Evolutionary conservation across 2,329 filamentous ascomycete species (phyloP), one percentile per base, ranked within the genome.

Genomic region (Xylariaceae sp.): DNA sequence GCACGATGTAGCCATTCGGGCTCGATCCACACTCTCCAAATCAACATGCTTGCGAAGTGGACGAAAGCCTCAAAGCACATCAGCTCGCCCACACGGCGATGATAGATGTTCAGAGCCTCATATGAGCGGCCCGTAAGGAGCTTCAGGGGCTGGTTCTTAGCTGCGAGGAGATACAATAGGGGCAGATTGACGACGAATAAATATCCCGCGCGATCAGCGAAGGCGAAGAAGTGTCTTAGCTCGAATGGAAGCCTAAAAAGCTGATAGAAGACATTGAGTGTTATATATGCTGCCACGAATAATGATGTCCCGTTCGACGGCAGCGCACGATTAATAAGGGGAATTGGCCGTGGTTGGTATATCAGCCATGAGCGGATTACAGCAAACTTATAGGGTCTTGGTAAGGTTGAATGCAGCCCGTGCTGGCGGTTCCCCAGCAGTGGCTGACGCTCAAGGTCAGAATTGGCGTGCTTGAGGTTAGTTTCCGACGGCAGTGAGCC

Each of bases 111-210:
- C 35, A 88, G 73, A 4, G 81, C 78, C 67, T 88, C 85, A 63
- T 88, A 88, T 0, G 84, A 87, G 57, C 80, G 79, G 3, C 85
- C 84, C 0, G 84, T 87, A 15, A 88, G 71, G 2, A 76, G 61
- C 53, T 81, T 81, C 27, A 88, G 64, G 0, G 85, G 85, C 57
- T 87, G 84, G 54, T 84, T 88, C 67, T 88, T 89, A 26, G 86
- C 85, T 2, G 82, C 79, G 3, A 88, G 74, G 4, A 88, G 72
- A 65, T 88, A 88, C 3, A 88, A 73, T 3, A 79, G 66, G 0
- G 77, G 77, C 1, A 80, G 68, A 60, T 80, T 79, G 63, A 73
- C 75, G 44, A 77, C 67, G 60, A 80, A 79, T 18, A 85, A 64
- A 35, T 80, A 73, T 4, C 81, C 82, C 30, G 79, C 76, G 24